phyloP scores from a whole-genome alignment of 768 basidiomycete species.

The Trichaptum fuscoviolaceum region DNA sequence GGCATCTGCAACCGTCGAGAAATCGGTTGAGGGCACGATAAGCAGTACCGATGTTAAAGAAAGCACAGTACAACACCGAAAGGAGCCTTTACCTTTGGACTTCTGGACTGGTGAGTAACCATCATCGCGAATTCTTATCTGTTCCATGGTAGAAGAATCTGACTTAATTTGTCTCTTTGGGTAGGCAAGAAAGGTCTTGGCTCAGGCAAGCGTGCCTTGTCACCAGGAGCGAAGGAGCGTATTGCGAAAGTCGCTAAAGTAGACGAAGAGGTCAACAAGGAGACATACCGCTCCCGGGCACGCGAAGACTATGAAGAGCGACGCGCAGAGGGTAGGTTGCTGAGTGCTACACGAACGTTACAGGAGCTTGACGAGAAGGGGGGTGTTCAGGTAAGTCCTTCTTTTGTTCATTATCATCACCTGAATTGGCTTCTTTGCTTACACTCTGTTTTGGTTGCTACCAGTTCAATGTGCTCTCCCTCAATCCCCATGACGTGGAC shows the following conservation, averaged over 20 bases:
- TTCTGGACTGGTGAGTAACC: conserved; percentile 72
- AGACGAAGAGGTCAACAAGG: conserved; percentile 48
- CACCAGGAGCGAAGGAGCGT: conserved; percentile 58
- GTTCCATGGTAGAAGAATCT: not conserved
- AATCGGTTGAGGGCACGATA: conserved; percentile 4
- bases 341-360: conserved; percentile 72
- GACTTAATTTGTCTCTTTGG: not conserved
- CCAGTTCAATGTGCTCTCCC: conserved; percentile 80
- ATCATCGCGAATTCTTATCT: not conserved
- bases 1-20: conserved; percentile 11
- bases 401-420: not conserved
- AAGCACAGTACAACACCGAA: conserved; percentile 30
- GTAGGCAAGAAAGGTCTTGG: conserved; percentile 68
- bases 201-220: conserved; percentile 55
- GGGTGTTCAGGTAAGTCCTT: conserved; percentile 52
- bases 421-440: conserved; percentile 5
- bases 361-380: conserved; percentile 67
- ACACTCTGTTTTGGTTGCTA: conserved; percentile 11
- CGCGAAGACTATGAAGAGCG: conserved; percentile 72
- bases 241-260: conserved; percentile 68
- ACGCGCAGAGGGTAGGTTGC: conserved; percentile 65
- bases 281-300: conserved; percentile 64
- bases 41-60: conserved; percentile 8
- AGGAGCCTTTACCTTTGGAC: conserved; percentile 66
- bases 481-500: conserved; percentile 60